A percentile compares a stretch with the other conserved stretches of the same genome.
phyloP scores from a whole-genome alignment of 2,329 filamentous ascomycete species.

The Bertia moriformis region DNA sequence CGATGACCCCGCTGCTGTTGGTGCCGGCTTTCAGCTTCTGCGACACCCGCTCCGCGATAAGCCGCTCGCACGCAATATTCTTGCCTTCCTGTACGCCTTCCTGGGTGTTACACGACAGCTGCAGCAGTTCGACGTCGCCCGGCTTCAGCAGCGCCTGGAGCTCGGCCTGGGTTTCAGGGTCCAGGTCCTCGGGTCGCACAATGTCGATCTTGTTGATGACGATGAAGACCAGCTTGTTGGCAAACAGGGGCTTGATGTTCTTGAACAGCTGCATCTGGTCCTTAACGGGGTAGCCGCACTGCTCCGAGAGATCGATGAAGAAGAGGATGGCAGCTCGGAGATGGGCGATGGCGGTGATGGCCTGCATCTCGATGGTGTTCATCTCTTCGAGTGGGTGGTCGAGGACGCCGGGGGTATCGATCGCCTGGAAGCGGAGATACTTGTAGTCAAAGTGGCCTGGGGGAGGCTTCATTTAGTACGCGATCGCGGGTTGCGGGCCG shows the following conservation, averaged over 20 bases:
- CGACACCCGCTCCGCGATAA: conserved; percentile 83
- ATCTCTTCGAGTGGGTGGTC: conserved; percentile 97
- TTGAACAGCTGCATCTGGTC: conserved; percentile 91
- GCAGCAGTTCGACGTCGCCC: conserved; percentile 80
- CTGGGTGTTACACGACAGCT: conserved; percentile 85
- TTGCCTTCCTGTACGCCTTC: conserved; percentile 91
- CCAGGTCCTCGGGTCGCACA: conserved; percentile 71
- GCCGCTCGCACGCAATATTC: conserved; percentile 82
- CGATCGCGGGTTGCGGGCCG: no score
- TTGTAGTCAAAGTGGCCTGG: conserved; percentile 97
- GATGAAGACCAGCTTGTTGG: conserved; percentile 92
- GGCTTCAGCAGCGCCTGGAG: conserved; percentile 70
- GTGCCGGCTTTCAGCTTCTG: conserved; percentile 93
- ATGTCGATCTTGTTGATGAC: conserved; percentile 98
- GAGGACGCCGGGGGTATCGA: conserved; percentile 95
- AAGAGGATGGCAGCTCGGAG: conserved; percentile 87
- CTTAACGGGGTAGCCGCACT: conserved; percentile 85
- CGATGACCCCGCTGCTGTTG: conserved; percentile 58
- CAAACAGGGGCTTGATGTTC: conserved; percentile 91
- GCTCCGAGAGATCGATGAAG: conserved; percentile 95
- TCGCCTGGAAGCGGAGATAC: conserved; percentile 71
- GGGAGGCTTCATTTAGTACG: no score
- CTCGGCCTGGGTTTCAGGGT: conserved; percentile 61
- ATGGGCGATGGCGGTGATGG: conserved; percentile 93
- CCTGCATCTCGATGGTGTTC: conserved; percentile 99